phyloP scores from a whole-genome alignment of 345 rosid genomes.

The Eucalyptus tenuipes region DNA sequence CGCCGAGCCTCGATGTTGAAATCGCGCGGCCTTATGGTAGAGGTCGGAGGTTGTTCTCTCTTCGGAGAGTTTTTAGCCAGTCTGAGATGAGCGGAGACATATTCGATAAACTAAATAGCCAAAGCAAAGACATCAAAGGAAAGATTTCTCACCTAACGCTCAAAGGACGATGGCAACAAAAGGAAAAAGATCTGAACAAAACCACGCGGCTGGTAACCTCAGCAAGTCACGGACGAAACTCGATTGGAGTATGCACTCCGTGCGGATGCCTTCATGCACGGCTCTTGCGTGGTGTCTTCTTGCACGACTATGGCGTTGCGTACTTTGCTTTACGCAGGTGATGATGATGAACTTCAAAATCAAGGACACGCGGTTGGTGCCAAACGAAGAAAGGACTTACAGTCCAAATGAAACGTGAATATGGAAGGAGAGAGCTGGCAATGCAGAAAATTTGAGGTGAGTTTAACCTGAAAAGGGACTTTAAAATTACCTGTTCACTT shows the following conservation, averaged over 20 bases:
- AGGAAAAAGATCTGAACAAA: too few relatives aligned
- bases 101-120: background rate
- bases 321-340: background rate
- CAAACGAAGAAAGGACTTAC: background rate
- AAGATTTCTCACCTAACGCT: background rate
- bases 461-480: background rate
- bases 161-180: background rate
- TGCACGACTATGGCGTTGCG: background rate
- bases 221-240: background rate
- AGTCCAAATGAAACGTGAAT: background rate
- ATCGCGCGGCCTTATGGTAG: background rate
- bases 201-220: background rate
- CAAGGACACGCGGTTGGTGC: background rate
- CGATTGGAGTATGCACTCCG: background rate
- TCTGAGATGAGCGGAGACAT: background rate
- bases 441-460: background rate
- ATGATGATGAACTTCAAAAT: background rate
- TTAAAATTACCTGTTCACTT: too few relatives aligned
- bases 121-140: background rate
- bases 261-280: background rate
- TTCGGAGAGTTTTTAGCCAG: background rate
- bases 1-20: background rate
- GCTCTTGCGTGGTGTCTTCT: background rate
- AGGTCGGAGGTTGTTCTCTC: background rate
- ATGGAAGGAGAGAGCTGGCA: background rate